A percentile compares a stretch with the other conserved stretches of the same genome.
These are phyloP conservation scores for Pyracantha coccinea DNA, from an alignment of 331 rosid genomes.

Conservation along the genomic window DNA sequence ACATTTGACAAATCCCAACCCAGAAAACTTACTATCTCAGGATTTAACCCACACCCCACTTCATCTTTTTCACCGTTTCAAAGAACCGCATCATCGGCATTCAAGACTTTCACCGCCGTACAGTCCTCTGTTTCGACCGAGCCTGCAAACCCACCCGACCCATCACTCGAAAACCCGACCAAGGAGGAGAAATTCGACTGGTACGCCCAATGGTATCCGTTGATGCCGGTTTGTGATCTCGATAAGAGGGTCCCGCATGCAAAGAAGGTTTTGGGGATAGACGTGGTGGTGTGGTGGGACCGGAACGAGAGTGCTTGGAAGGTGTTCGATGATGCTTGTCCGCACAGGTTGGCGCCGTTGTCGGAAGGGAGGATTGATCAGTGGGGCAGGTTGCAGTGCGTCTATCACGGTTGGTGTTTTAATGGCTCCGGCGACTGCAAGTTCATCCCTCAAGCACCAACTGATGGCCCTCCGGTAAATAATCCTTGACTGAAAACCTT, in stretches of 20 bases:
- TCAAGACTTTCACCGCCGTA: conserved; percentile 38
- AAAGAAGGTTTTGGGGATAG: conserved; percentile 69
- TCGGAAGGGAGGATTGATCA: conserved; percentile 93
- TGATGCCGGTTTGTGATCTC: conserved; percentile 84
- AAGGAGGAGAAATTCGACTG: conserved; percentile 54
- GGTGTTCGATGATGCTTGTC: conserved; percentile 84
- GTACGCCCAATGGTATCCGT: conserved; percentile 86
- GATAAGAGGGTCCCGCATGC: conserved; percentile 79
- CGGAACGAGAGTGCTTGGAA: conserved; percentile 68
- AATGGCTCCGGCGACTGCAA: conserved; percentile 80
- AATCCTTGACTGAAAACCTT: neutral
- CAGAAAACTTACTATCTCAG: conserved; percentile 21
- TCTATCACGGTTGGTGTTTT: conserved; percentile 95
- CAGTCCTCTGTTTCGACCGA: conserved; percentile 51
- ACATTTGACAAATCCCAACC: conserved; percentile 13
- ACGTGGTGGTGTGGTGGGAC: conserved; percentile 98
- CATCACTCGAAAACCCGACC: conserved; percentile 23
- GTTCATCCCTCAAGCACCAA: conserved; percentile 80
- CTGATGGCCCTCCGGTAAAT: conserved; percentile 73
- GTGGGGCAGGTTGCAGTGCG: conserved; percentile 93
- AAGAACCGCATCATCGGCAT: conserved; percentile 12
- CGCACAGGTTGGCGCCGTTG: conserved; percentile 82
- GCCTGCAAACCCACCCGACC: conserved; percentile 24
- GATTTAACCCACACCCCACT: neutral
- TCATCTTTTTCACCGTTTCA: conserved; percentile 15